Base-by-base conservation (phyloP, 2,329 filamentous ascomycete genomes). In the Botrytis fabae region DNA sequence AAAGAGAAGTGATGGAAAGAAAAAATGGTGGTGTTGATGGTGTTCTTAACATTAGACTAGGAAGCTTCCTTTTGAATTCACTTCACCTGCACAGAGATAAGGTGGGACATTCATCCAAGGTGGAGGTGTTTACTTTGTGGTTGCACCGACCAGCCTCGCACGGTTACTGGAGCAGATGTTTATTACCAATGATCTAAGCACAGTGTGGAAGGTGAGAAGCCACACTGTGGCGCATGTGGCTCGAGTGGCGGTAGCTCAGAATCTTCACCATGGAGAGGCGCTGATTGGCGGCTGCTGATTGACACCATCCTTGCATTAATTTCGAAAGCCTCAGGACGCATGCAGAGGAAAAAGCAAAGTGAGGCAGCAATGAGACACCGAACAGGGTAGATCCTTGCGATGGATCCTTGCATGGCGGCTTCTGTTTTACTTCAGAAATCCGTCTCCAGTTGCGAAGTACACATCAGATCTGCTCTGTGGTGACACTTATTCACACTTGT, bases 31-130 rank as follows among this genome's bases (percentile, higher is more conserved):
- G 59, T 70, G 44, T 64, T 59, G 71, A 59, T 28, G 44, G 46
- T 57, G 18, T 63, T 63, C 16, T 73, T 44, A 73, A 64, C 71
- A 73, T 73, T 60, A 38, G 40, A 51, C 16, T 62, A 5, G 60
- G 38, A n/a, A 40, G 25, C 35, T 62, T 42, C 38, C 35, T 62
- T 57, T 57, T 57, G 51, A 57, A 57, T 57, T 40, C 25, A 62
- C 7, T 62, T 40, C 60, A 42, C 60, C 38, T 40, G 60, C 38
- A 40, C 18, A n/a, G 48, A 54, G 48, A 54, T 16, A 32, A 54
- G 64, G 64, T 66, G 64, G 64, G 44, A 61, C 59, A 16, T 54
- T 42, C 25, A 16, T 28, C 51, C 51, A 18, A 54, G 51, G 51
- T n/a, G 35, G 64, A 68, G 64, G 46, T 66, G 16, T 40, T 68